Conservation (phyloP, 306 rosid genomes). For the Lathyrus oleraceus region DNA sequence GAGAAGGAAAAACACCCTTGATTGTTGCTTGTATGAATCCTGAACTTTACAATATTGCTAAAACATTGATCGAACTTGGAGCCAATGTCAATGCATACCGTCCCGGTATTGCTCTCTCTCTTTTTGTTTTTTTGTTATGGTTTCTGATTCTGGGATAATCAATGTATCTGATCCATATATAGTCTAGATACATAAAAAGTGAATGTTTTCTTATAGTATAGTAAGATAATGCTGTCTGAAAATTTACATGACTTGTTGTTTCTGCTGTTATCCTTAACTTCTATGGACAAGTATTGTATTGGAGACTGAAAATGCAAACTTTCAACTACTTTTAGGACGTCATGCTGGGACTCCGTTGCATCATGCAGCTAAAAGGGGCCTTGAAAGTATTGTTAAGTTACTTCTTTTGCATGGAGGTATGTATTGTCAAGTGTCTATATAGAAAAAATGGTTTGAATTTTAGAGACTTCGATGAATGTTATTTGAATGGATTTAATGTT, state of each 20-base stretch:
- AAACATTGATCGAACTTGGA: slow-evolving; percentile 82
- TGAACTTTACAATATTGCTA: slow-evolving; percentile 64
- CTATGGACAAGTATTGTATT: not conserved
- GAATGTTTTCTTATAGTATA: not conserved
- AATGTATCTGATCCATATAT: too few relatives aligned
- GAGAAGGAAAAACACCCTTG: slow-evolving; percentile 81
- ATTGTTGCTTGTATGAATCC: slow-evolving; percentile 84
- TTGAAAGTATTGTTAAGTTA: slow-evolving; percentile 65
- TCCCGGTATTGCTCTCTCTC: slow-evolving; percentile 56
- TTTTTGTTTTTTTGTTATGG: not conserved
- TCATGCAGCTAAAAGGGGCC: slow-evolving; percentile 96
- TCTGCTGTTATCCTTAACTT: slow-evolving; percentile 12
- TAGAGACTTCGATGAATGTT: slow-evolving; percentile 6
- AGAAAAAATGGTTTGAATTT: slow-evolving; percentile 24
- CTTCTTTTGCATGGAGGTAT: slow-evolving; percentile 85
- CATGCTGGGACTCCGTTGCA: slow-evolving; percentile 92
- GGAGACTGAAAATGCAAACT: slow-evolving; percentile 22
- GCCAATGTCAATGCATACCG: slow-evolving; percentile 90
- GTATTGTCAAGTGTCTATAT: slow-evolving; percentile 9
- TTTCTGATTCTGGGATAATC: not conserved
- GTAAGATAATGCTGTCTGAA: not conserved
- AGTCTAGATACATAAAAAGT: too few relatives aligned
- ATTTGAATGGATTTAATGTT: slow-evolving; percentile 28
- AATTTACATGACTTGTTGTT: slow-evolving; percentile 31
- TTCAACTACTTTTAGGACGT: slow-evolving; percentile 54